Base-by-base conservation (phyloP, 495 filamentous ascomycete genomes). In the Bathelium albidoporum region DNA sequence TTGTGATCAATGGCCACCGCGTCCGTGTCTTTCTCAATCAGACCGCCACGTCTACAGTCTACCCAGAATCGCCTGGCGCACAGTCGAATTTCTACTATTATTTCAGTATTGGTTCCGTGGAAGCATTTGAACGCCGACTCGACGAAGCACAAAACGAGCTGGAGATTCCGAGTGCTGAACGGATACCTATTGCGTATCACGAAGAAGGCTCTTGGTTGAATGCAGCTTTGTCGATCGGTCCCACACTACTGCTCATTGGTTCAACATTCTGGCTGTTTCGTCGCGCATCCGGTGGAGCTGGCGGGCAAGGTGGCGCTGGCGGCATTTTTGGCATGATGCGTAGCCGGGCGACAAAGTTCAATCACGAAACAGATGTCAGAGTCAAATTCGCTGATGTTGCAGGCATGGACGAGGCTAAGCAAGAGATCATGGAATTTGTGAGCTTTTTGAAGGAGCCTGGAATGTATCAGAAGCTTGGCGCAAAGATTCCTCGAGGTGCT, bases 391-490 rank as follows among this genome's bases (percentile, higher is more conserved):
- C 91, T 60, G 94, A 98, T 74, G 94, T 98, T 45, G 94, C 94
- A 26, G 94, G 94, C 70, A 94, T 97, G 91, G 94, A 98, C 73
- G 94, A 98, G 77, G 94, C 94, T 32, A 98, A 98, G 82, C 77
- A 83, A 41, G 94, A 98, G 75, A 98, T 98, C 68, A 97, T 97
- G 93, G 94, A 98, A 74, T 98, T 98, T 62, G 94, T 98, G 67
- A 89, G 87, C 71, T 98, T 98, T 82, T 78, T 98, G 63, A 89
- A 95, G 76, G 86, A 88, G 68, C 91, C 94, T 0, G 89, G 89
- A 64, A 84, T 84, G 59, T 98, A 95, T 77, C 85, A 96, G 76
- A 90, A 85, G 75, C 83, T 98, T 16, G 94, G 94, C 68, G 94
- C 94, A 58, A 98, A 98, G 77, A 97, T 98, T 44, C 94, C 94